phyloP scores from a whole-genome alignment of 1,139 yeast genomes.

The Scheffersomyces segobiensis region DNA sequence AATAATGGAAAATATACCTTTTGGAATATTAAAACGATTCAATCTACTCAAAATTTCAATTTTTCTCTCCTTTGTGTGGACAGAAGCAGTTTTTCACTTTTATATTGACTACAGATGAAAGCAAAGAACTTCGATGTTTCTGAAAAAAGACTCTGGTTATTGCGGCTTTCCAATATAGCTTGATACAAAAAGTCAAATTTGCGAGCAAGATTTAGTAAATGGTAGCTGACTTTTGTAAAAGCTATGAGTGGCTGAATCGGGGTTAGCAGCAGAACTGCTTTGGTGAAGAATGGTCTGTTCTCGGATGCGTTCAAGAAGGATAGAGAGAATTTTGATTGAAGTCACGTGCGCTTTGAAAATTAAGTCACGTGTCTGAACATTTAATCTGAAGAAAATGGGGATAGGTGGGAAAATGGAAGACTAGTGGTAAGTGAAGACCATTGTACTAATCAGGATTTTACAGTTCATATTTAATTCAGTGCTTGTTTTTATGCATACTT shows the following conservation, averaged over 20 bases:
- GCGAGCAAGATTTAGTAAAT: neutral
- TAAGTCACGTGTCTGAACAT: neutral
- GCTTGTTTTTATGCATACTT: too few species aligned
- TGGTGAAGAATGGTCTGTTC: neutral
- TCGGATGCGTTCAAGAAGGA: neutral
- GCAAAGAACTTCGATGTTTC: neutral
- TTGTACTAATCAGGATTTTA: too few species aligned
- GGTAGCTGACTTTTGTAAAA: neutral
- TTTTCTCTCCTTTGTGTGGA: neutral
- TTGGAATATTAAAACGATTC: neutral
- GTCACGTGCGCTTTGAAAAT: conserved; percentile 2
- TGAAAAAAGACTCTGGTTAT: neutral
- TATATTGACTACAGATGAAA: neutral
- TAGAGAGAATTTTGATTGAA: conserved; percentile 2
- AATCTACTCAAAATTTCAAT: neutral
- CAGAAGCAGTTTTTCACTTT: neutral
- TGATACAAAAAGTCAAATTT: neutral
- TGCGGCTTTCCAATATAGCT: neutral
- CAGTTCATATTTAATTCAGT: too few species aligned
- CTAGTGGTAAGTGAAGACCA: neutral
- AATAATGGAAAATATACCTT: too few species aligned
- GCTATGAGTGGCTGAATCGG: neutral
- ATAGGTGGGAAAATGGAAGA: neutral
- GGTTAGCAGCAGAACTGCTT: neutral
- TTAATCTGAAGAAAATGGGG: neutral